phyloP scores from a whole-genome alignment of 169 alveolate species.

The Plasmodium sp. region DNA sequence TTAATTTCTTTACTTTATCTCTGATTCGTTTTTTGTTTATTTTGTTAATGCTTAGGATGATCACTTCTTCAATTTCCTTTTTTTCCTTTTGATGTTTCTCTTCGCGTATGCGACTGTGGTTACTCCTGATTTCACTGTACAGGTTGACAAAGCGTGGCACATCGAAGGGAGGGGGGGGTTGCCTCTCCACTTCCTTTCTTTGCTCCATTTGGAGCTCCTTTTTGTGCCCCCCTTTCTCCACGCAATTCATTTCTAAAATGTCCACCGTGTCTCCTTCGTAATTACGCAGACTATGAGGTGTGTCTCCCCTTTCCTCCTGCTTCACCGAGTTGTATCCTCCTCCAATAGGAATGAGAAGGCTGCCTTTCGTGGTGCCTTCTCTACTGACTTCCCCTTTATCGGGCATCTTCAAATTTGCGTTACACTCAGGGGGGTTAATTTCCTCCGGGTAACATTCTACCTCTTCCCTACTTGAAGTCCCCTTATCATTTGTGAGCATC shows the following conservation, averaged over 20 bases:
- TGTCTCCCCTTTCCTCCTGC: not conserved
- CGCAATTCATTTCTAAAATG: not conserved
- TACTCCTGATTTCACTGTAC: slow-evolving; percentile 18
- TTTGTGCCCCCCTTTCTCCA: not conserved
- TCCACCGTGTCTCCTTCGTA: not conserved
- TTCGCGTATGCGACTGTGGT: not conserved
- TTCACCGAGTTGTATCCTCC: not conserved
- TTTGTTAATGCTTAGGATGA: slow-evolving; percentile 10
- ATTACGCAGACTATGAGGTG: not conserved
- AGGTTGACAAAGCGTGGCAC: not conserved
- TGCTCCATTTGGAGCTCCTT: not conserved
- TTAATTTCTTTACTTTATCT: slow-evolving; percentile 60
- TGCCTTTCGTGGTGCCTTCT: not conserved
- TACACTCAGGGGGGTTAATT: not conserved
- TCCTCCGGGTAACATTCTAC: not conserved
- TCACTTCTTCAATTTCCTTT: slow-evolving; percentile 51
- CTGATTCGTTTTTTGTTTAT: slow-evolving; percentile 55
- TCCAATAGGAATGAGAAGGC: not conserved
- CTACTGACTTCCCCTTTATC: not conserved
- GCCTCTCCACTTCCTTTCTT: not conserved
- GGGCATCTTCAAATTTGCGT: not conserved
- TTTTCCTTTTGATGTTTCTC: slow-evolving; percentile 29
- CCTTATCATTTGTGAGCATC: not conserved
- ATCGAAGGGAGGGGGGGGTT: not conserved
- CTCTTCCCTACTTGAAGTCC: not conserved